Percentiles rank a stretch among this genome's conserved stretches.
These are phyloP conservation scores for Picea abies DNA, from an alignment of 83 land plant genomes.

Conservation along the genomic window DNA sequence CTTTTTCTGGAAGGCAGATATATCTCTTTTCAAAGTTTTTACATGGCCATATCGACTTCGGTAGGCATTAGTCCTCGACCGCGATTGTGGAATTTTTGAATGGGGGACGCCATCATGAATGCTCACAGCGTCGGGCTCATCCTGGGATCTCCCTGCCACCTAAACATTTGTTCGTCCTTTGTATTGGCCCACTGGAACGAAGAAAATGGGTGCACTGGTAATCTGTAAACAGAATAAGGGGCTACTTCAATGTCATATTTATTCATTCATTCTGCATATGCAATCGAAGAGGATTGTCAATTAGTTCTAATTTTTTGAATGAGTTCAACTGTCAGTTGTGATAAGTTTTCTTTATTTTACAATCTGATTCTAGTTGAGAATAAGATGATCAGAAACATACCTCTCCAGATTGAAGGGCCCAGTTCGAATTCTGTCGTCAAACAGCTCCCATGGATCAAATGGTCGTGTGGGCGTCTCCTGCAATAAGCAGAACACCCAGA, in stretches of 20 bases:
- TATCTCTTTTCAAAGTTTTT: constrained; percentile 17
- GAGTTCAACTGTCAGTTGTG: too few relatives aligned
- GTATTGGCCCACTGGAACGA: not conserved
- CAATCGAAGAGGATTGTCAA: too few relatives aligned
- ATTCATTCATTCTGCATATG: too few relatives aligned
- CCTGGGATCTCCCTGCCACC: not conserved
- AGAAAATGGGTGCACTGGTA: not conserved
- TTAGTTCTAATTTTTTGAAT: too few relatives aligned
- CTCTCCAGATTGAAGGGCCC: constrained; percentile 18
- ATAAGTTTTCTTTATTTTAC: too few relatives aligned
- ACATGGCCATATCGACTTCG: constrained; percentile 23
- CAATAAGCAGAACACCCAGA: not conserved
- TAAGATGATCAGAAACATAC: not conserved
- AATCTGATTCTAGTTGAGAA: too few relatives aligned
- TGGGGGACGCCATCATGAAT: constrained; percentile 22
- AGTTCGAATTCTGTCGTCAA: constrained; percentile 26
- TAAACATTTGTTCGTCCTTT: not conserved
- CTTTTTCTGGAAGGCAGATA: constrained; percentile 19
- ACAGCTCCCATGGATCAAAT: constrained; percentile 19
- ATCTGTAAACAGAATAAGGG: constrained; percentile 11
- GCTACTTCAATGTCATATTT: constrained; percentile 14
- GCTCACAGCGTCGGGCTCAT: constrained; percentile 12
- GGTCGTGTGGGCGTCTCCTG: not conserved
- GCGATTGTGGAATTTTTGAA: not conserved
- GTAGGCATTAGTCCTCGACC: constrained; percentile 1